Evolutionary conservation across 345 rosid genomes (phyloP).

Genomic region (Brassica incana): DNA sequence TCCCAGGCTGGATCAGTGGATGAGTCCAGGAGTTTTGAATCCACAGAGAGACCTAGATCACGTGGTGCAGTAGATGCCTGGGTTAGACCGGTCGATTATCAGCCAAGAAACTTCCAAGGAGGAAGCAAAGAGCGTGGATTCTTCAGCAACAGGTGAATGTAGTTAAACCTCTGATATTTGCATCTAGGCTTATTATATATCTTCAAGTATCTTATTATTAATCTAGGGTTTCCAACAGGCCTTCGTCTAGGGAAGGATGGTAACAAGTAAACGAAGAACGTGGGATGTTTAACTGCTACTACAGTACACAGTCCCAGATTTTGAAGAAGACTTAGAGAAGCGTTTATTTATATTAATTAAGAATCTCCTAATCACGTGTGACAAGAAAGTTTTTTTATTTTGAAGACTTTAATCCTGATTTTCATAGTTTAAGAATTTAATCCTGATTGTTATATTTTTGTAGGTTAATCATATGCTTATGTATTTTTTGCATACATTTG

Average conservation of each 20-base stretch:
- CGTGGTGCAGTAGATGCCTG: conserved; percentile 47
- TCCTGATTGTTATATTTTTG: conserved; percentile 16
- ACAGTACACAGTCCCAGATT: no score
- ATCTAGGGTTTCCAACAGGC: conserved; percentile 15
- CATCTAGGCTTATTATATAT: not conserved
- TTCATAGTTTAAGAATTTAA: not conserved
- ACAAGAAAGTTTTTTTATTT: not conserved
- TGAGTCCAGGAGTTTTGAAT: conserved; percentile 66
- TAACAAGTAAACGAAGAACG: conserved; percentile 22
- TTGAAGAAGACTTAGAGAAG: conserved; percentile 22
- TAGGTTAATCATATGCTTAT: not conserved
- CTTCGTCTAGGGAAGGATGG: conserved; percentile 34
- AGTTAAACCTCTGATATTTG: not conserved
- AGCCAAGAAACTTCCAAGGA: conserved; percentile 67
- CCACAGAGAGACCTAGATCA: conserved; percentile 71
- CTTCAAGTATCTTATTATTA: no score
- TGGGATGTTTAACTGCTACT: not conserved
- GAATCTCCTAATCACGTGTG: conserved; percentile 14
- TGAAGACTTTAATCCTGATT: not conserved
- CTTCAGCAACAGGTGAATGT: conserved; percentile 49
- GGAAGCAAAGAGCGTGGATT: conserved; percentile 70
- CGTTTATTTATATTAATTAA: conserved; percentile 20
- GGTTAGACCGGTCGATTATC: conserved; percentile 42
- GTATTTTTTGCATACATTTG: not conserved
- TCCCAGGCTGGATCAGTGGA: conserved; percentile 77